Conservation (phyloP, 305 asterid genomes). For the Euphrasia arctica region DNA sequence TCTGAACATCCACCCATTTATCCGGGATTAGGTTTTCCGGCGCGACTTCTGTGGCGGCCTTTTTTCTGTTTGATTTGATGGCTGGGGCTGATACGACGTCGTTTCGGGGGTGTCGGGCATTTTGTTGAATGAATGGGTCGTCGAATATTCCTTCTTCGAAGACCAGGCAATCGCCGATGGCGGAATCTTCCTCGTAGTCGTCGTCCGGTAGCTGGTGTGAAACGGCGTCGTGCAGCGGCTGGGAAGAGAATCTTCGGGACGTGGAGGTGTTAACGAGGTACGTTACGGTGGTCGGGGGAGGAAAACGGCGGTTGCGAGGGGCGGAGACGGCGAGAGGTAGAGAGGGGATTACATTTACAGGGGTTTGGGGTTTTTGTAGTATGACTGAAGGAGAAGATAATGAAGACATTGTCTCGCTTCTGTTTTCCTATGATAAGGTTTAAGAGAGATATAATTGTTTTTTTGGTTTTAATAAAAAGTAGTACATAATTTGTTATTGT, state of each 20-base stretch:
- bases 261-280: constrained; percentile 16
- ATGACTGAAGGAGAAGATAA: constrained; percentile 29
- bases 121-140: constrained; percentile 57
- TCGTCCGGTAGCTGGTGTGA: constrained; percentile 30
- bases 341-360: constrained; percentile 13
- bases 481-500: too few species aligned
- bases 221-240: constrained; percentile 25
- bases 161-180: constrained; percentile 83
- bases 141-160: constrained; percentile 81
- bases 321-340: constrained; percentile 20
- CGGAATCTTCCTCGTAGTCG: constrained; percentile 48
- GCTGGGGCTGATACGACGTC: constrained; percentile 10
- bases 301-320: constrained; percentile 26
- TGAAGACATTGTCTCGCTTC: constrained; percentile 25
- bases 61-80: constrained; percentile 23
- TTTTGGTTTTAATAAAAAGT: too few species aligned
- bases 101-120: constrained; percentile 4
- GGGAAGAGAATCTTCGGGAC: constrained; percentile 31
- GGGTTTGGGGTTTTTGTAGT: constrained; percentile 36
- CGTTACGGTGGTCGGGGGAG: constrained; percentile 10
- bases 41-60: constrained; percentile 19
- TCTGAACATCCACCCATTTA: constrained; percentile 62
- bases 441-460: too few species aligned
- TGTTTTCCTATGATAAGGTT: too few species aligned
- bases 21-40: constrained; percentile 87